Conservation (phyloP, 306 rosid species). For the Leucaena leucocephala region DNA sequence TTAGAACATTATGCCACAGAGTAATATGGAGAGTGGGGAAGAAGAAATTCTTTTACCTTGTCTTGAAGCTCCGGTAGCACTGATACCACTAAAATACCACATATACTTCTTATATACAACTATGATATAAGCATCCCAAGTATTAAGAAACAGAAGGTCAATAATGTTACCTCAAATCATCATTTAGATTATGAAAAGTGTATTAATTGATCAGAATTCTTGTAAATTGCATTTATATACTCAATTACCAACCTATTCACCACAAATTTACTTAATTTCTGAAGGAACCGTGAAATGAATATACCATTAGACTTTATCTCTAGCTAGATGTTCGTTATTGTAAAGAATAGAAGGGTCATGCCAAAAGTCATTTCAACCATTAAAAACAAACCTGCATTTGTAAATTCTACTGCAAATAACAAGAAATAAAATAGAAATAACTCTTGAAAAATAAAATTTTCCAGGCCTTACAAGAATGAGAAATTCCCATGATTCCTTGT, state of each 20-base stretch:
- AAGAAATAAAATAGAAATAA: background rate
- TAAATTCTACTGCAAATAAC: background rate
- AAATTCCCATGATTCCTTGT: background rate
- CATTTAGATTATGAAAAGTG: background rate
- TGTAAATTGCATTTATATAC: background rate
- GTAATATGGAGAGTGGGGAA: background rate
- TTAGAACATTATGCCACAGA: background rate
- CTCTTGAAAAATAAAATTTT: background rate
- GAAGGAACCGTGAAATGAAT: background rate
- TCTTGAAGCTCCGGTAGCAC: background rate
- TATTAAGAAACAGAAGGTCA: background rate
- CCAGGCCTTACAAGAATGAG: slow-evolving; percentile 15
- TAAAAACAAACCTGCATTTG: background rate
- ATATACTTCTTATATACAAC: background rate
- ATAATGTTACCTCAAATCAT: background rate
- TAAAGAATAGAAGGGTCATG: background rate
- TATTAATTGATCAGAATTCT: background rate
- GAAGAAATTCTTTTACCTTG: background rate
- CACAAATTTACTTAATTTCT: background rate
- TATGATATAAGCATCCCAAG: background rate
- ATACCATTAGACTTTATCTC: background rate
- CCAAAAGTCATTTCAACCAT: background rate
- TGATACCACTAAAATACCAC: background rate
- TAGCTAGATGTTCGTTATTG: background rate
- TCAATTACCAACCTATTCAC: background rate